Evolutionary conservation across 2,329 filamentous ascomycete species (phyloP).

Genomic region (Ophiostoma angusticollis): DNA sequence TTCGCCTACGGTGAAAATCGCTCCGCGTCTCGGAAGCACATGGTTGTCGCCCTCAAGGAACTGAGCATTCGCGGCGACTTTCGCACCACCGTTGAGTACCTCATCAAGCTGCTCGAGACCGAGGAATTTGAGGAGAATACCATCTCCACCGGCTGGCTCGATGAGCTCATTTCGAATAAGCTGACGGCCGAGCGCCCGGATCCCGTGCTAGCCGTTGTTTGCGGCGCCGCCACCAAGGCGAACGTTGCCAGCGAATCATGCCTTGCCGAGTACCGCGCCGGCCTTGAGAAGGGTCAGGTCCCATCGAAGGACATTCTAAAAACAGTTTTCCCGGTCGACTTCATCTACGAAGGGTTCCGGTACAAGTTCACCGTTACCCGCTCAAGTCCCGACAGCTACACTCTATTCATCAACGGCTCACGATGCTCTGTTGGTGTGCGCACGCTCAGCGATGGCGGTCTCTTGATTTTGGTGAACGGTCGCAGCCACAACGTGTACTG

Average conservation of each 20-base stretch:
- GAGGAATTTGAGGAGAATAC: constrained; percentile 98
- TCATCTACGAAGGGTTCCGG: constrained; percentile 92
- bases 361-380: constrained; percentile 98
- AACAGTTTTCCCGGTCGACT: constrained; percentile 94
- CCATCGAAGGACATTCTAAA: constrained; percentile 93
- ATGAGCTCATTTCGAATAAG: constrained; percentile 96
- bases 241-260: constrained; percentile 88
- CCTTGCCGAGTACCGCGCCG: constrained; percentile 72
- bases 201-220: constrained; percentile 83
- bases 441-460: constrained; percentile 82
- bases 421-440: constrained; percentile 90
- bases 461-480: constrained; percentile 79
- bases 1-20: constrained; percentile 98
- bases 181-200: constrained; percentile 93
- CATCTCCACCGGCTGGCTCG: constrained; percentile 96
- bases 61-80: constrained; percentile 99
- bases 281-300: constrained; percentile 93
- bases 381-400: constrained; percentile 86
- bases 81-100: constrained; percentile 93
- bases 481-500: constrained; percentile 98
- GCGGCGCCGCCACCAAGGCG: constrained; percentile 87
- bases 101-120: constrained; percentile 97
- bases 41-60: constrained; percentile 97
- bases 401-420: constrained; percentile 97
- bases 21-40: constrained; percentile 92